These are phyloP conservation scores for Phoma sp. DNA, from an alignment of 2,329 filamentous ascomycete species.

Conservation along the genomic window DNA sequence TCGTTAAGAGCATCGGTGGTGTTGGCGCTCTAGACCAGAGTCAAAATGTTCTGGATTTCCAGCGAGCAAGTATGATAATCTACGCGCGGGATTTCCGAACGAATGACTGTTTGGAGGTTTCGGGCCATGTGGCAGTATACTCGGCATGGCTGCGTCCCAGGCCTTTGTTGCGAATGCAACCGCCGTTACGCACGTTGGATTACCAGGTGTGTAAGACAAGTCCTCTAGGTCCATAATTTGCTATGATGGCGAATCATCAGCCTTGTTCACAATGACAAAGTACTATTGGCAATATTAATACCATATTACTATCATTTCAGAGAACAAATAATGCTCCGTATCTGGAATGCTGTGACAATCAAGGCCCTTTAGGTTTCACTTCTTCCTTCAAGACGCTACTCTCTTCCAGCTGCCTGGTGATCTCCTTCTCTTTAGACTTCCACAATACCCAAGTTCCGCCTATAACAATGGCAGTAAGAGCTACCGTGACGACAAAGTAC, in stretches of 20 bases:
- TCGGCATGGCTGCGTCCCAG: not conserved
- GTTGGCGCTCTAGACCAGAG: conserved; percentile 57
- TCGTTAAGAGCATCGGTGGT: conserved; percentile 66
- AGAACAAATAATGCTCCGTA: too few relatives aligned
- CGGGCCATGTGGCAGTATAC: not conserved
- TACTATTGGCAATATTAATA: too few relatives aligned
- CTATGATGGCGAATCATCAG: too few relatives aligned
- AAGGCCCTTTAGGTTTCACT: too few relatives aligned
- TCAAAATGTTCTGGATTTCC: conserved; percentile 69
- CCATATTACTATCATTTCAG: too few relatives aligned
- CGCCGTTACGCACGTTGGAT: not conserved
- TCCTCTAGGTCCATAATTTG: too few relatives aligned
- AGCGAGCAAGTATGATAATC: conserved; percentile 73
- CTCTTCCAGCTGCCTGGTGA: too few relatives aligned
- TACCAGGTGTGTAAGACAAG: too few relatives aligned
- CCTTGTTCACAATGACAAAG: too few relatives aligned
- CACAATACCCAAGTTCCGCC: not conserved
- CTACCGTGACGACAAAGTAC: not conserved
- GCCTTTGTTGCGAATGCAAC: not conserved
- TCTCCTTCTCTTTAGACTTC: not conserved
- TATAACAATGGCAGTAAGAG: not conserved
- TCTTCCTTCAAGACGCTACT: too few relatives aligned
- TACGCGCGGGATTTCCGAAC: conserved; percentile 47
- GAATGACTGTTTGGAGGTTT: conserved; percentile 12
- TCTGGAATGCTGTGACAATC: too few relatives aligned